Conservation (phyloP, 306 rosid species). For the Cicer cuneatum region DNA sequence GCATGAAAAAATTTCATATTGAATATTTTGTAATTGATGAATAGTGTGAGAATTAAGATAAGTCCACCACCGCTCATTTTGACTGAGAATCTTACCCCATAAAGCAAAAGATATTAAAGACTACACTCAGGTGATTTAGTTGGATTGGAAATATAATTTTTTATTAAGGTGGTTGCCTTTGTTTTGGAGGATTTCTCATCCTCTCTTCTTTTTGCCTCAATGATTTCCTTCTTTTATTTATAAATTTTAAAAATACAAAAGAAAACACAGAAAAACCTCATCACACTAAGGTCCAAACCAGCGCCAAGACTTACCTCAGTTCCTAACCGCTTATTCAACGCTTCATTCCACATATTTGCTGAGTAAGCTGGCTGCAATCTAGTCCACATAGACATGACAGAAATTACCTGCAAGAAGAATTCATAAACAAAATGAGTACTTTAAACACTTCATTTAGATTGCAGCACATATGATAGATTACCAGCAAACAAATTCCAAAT, state of each 20-base stretch:
- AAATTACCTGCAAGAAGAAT: conserved; percentile 73
- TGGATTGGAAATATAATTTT: background rate
- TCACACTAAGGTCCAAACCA: background rate
- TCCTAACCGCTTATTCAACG: conserved; percentile 88
- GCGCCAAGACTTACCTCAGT: conserved; percentile 69
- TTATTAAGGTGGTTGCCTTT: background rate
- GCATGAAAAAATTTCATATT: background rate
- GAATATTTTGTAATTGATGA: conserved; percentile 17
- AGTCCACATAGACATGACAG: conserved; percentile 99
- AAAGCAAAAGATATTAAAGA: background rate
- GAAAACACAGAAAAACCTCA: background rate
- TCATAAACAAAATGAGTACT: conserved; percentile 11
- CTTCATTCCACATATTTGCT: conserved; percentile 99
- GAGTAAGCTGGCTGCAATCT: conserved; percentile 95
- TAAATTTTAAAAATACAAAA: background rate
- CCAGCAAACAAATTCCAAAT: conserved; percentile 9
- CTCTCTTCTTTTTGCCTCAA: background rate
- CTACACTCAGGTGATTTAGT: background rate
- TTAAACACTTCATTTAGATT: conserved; percentile 11
- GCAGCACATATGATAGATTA: conserved; percentile 9
- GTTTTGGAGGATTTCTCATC: background rate
- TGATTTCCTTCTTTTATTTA: background rate
- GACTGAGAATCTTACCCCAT: background rate
- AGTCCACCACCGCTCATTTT: conserved; percentile 1
- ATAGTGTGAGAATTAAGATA: conserved; percentile 11